Conservation (phyloP, 768 basidiomycete species). For the Termitomyces sp. region DNA sequence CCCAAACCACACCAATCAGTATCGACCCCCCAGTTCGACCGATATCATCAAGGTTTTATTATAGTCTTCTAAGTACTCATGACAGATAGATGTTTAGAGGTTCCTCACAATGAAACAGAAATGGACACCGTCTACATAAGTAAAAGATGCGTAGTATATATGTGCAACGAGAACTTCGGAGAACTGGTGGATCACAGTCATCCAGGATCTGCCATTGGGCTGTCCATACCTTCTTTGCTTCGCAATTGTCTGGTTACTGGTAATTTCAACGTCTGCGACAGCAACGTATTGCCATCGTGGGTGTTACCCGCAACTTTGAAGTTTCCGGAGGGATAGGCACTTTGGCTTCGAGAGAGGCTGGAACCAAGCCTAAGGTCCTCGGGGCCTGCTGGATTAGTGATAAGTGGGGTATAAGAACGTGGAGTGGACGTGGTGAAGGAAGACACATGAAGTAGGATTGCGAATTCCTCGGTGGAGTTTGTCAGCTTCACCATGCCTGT, state of each 20-base stretch:
- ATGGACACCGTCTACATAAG: too few species aligned
- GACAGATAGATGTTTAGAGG: background rate
- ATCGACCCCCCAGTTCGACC: too few species aligned
- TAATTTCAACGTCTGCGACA: conserved; percentile 17
- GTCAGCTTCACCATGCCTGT: conserved; percentile 73
- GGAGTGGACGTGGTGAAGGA: conserved; percentile 63
- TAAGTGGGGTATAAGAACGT: conserved; percentile 61
- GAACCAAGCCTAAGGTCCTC: conserved; percentile 50
- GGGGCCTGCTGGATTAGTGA: conserved; percentile 22
- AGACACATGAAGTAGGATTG: conserved; percentile 82
- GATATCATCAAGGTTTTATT: too few species aligned
- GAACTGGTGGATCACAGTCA: background rate
- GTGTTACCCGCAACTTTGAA: conserved; percentile 32
- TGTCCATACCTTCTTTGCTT: conserved; percentile 10
- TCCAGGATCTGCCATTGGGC: conserved; percentile 12
- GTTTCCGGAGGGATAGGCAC: conserved; percentile 43
- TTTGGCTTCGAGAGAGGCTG: conserved; percentile 58
- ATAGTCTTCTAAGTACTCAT: too few species aligned
- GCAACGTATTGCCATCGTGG: conserved; percentile 42
- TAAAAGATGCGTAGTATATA: background rate
- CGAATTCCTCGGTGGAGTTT: conserved; percentile 83
- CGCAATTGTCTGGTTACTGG: conserved; percentile 11
- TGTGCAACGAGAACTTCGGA: background rate
- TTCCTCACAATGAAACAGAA: background rate
- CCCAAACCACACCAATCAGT: too few species aligned